phyloP scores from a whole-genome alignment of 164 flowering plant genomes.

The Macadamia tetraphylla region DNA sequence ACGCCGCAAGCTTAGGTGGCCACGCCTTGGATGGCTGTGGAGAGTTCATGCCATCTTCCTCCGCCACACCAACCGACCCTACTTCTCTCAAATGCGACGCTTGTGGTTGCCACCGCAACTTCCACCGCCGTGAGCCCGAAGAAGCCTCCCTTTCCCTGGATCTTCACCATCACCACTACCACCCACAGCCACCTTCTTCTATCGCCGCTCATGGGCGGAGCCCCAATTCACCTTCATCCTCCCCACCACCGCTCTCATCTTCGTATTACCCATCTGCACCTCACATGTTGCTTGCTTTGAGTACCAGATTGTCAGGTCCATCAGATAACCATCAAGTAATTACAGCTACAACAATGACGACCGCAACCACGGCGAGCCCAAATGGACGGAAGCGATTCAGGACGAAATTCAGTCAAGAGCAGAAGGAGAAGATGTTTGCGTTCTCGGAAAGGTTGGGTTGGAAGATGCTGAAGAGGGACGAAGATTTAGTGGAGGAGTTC shows the following conservation, averaged over 20 bases:
- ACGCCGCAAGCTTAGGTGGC: conserved; percentile 48
- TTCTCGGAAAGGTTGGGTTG: conserved; percentile 70
- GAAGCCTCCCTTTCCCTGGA: neutral
- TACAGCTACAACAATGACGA: neutral
- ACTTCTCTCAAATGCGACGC: conserved; percentile 53
- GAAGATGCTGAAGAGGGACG: conserved; percentile 62
- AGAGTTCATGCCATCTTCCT: conserved; percentile 49
- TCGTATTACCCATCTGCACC: conserved; percentile 40
- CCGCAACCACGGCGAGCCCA: conserved; percentile 6
- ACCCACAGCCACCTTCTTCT: conserved; percentile 18
- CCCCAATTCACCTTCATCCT: conserved; percentile 26
- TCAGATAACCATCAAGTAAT: conserved; percentile 3
- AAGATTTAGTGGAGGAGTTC: conserved; percentile 40
- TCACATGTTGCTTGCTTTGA: conserved; percentile 48
- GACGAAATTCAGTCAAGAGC: conserved; percentile 64
- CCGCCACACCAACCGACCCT: conserved; percentile 30
- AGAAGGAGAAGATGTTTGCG: conserved; percentile 71
- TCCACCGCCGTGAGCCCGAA: conserved; percentile 50
- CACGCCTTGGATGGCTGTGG: conserved; percentile 62
- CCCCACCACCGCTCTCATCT: conserved; percentile 36
- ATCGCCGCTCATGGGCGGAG: conserved; percentile 15
- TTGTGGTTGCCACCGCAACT: conserved; percentile 66
- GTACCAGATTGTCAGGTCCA: conserved; percentile 16
- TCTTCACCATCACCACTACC: conserved; percentile 11
- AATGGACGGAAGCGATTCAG: conserved; percentile 49